phyloP scores from a whole-genome alignment of 345 rosid genomes.

The Ricinus communis region DNA sequence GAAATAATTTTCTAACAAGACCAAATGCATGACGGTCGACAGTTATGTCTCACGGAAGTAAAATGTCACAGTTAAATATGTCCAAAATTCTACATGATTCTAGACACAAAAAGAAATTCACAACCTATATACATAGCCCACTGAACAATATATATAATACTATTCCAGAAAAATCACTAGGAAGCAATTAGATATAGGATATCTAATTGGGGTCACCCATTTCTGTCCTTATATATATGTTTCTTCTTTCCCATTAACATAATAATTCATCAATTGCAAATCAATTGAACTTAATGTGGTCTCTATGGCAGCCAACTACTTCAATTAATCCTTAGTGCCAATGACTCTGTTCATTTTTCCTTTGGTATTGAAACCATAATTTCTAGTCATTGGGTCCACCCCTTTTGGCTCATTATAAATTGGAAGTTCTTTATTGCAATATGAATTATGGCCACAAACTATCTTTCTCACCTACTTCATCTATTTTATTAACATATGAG shows the following conservation, averaged over 20 bases:
- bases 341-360: background rate
- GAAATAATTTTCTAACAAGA: too few species aligned
- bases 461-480: background rate
- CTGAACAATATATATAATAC: too few species aligned
- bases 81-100: too few species aligned
- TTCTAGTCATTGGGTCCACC: background rate
- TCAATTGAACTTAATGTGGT: background rate
- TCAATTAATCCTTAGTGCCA: background rate
- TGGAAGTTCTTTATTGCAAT: background rate
- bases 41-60: too few species aligned
- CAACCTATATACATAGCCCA: too few species aligned
- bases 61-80: too few species aligned
- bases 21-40: too few species aligned
- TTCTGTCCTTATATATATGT: too few species aligned
- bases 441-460: background rate
- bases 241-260: background rate
- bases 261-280: background rate
- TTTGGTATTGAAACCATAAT: background rate
- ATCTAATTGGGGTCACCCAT: too few species aligned
- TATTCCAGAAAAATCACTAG: too few species aligned
- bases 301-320: slow-evolving; percentile 8
- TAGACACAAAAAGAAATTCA: too few species aligned
- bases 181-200: too few species aligned
- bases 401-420: background rate
- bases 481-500: background rate